These are phyloP conservation scores for Trichosporon inkin DNA, from an alignment of 1,284 basidiomycete genomes.

Conservation along the genomic window DNA sequence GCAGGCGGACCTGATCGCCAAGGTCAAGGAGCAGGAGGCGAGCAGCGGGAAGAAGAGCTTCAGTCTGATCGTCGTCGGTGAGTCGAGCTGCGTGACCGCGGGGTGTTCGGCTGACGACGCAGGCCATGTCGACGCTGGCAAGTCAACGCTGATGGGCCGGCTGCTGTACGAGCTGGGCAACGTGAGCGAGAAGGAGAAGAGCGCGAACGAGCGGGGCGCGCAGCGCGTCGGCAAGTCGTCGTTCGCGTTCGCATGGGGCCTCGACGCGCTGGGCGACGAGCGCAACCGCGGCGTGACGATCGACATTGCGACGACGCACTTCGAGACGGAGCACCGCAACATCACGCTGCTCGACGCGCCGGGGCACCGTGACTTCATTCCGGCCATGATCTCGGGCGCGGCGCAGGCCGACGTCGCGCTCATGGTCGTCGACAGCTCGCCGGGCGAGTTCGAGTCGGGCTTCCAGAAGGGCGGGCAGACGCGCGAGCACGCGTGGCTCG, in stretches of 20 bases:
- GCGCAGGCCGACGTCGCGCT: constrained; percentile 94
- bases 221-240: constrained; percentile 85
- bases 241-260: constrained; percentile 96
- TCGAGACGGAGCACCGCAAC: constrained; percentile 69
- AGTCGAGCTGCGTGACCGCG: constrained; percentile 33
- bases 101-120: constrained; percentile 18
- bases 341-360: constrained; percentile 95
- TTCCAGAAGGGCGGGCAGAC: constrained; percentile 94
- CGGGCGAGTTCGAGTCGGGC: constrained; percentile 91
- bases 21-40: constrained; percentile 62
- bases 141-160: constrained; percentile 95
- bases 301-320: constrained; percentile 84
- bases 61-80: constrained; percentile 90
- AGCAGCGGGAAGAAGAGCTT: constrained; percentile 63
- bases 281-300: constrained; percentile 94
- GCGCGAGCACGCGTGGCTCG: constrained; percentile 88
- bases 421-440: constrained; percentile 86
- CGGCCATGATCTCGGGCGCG: constrained; percentile 98
- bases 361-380: constrained; percentile 95
- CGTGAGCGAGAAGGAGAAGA: constrained; percentile 76
- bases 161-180: constrained; percentile 86
- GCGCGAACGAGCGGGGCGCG: constrained; percentile 85
- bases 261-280: constrained; percentile 91
- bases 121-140: constrained; percentile 98
- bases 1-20: constrained; percentile 77